Evolutionary conservation across 2,329 filamentous ascomycete species (phyloP).

Genomic region (Teratosphaeria pseudoeucalypti): DNA sequence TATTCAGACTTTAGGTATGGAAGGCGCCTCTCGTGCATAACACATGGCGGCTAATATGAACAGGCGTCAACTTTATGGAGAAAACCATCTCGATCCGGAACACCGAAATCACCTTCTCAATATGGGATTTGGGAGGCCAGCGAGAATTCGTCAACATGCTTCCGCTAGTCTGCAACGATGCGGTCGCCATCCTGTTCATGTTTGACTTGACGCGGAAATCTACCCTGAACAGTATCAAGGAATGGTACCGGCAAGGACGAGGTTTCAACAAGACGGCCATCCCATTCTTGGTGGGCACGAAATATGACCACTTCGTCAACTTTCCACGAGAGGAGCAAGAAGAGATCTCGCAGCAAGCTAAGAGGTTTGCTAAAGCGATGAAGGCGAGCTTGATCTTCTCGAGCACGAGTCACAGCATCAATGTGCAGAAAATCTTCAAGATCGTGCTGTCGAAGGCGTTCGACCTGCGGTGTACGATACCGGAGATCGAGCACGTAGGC

Average conservation of each 20-base stretch:
- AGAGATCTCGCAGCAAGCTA: conserved; percentile 95
- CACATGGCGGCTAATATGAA: background rate
- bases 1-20: conserved; percentile 79
- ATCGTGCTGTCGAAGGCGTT: conserved; percentile 98
- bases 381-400: conserved; percentile 95
- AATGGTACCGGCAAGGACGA: conserved; percentile 95
- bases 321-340: conserved; percentile 96
- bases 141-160: conserved; percentile 99
- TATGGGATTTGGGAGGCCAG: conserved; percentile 97
- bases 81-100: conserved; percentile 99
- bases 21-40: background rate
- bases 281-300: conserved; percentile 90
- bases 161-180: conserved; percentile 97
- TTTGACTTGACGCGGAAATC: conserved; percentile 97
- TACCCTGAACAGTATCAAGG: conserved; percentile 97
- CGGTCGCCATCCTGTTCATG: conserved; percentile 98
- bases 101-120: conserved; percentile 98
- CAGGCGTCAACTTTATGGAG: conserved; percentile 98
- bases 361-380: conserved; percentile 96
- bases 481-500: conserved; percentile 95
- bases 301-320: conserved; percentile 99
- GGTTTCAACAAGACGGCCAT: conserved; percentile 99
- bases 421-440: conserved; percentile 99
- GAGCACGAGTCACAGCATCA: conserved; percentile 98
- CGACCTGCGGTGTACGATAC: conserved; percentile 96